Evolutionary conservation across 495 filamentous ascomycete species (phyloP).

Genomic region (Apiosordaria backusii): DNA sequence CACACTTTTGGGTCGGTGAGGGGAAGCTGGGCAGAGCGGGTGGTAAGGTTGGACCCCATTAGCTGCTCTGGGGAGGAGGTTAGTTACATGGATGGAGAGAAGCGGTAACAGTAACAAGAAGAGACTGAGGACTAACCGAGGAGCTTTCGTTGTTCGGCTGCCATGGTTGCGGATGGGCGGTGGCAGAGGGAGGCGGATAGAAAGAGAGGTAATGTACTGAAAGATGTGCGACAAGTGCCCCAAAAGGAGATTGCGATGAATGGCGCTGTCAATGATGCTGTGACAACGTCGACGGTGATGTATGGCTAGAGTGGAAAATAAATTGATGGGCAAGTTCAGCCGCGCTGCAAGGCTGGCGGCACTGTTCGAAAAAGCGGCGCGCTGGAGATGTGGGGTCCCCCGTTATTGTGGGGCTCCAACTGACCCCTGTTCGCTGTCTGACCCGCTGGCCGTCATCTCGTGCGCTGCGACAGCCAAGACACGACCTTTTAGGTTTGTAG

Average conservation of each 20-base stretch:
- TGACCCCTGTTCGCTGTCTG: constrained; percentile 1
- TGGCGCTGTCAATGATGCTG: constrained; percentile 4
- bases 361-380: not conserved
- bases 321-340: constrained; percentile 10
- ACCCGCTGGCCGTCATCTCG: constrained; percentile 4
- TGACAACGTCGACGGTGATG: not conserved
- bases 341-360: constrained; percentile 34
- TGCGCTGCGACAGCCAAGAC: not conserved
- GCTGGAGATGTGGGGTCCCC: constrained; percentile 17
- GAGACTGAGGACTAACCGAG: constrained; percentile 59
- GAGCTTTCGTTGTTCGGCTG: constrained; percentile 92
- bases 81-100: constrained; percentile 10
- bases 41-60: constrained; percentile 68
- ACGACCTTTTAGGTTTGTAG: not conserved
- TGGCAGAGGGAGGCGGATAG: not conserved
- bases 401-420: not conserved
- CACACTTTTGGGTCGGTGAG: constrained; percentile 94
- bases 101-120: constrained; percentile 6
- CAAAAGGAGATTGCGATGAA: not conserved
- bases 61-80: constrained; percentile 62
- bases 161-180: constrained; percentile 55
- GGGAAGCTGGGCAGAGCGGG: constrained; percentile 71
- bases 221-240: not conserved
- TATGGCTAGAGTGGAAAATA: constrained; percentile 4
- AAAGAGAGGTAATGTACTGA: not conserved